These are phyloP conservation scores for Williopsis jadinii DNA, from an alignment of 1,139 yeast genomes.

Conservation along the genomic window DNA sequence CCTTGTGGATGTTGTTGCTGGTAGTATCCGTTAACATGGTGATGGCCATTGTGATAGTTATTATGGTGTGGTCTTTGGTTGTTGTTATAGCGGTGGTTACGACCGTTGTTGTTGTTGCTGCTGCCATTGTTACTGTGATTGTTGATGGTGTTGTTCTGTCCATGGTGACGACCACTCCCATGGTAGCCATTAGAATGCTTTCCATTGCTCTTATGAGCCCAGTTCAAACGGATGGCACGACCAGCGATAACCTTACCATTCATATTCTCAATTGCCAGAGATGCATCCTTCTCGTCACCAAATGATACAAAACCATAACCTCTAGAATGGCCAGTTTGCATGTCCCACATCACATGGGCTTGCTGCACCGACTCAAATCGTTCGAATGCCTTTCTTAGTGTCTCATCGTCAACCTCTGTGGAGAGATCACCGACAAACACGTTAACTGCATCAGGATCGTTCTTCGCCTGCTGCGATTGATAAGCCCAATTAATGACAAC, in stretches of 20 bases:
- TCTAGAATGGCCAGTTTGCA: constrained; percentile 86
- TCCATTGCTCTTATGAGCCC: constrained; percentile 63
- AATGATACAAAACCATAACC: constrained; percentile 94
- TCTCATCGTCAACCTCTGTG: constrained; percentile 76
- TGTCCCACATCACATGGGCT: constrained; percentile 97
- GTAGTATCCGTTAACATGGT: background rate
- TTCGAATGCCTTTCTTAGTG: constrained; percentile 52
- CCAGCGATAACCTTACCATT: constrained; percentile 70
- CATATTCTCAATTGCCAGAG: constrained; percentile 64
- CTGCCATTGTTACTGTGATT: constrained; percentile 1
- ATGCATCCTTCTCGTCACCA: constrained; percentile 60
- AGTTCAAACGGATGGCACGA: constrained; percentile 73
- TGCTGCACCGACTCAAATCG: constrained; percentile 59
- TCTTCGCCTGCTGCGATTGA: constrained; percentile 57
- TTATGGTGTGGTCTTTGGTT: background rate
- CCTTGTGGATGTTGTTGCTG: background rate
- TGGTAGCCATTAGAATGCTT: constrained; percentile 7
- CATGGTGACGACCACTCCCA: constrained; percentile 3
- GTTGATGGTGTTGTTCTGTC: constrained; percentile 3
- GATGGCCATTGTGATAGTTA: background rate
- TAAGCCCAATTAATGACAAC: constrained; percentile 78
- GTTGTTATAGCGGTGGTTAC: background rate
- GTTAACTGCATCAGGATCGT: constrained; percentile 51
- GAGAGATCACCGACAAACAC: constrained; percentile 85
- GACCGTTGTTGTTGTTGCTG: constrained; percentile 3